Evolutionary conservation across 306 rosid species (phyloP).

Genomic region (Vicia faba): DNA sequence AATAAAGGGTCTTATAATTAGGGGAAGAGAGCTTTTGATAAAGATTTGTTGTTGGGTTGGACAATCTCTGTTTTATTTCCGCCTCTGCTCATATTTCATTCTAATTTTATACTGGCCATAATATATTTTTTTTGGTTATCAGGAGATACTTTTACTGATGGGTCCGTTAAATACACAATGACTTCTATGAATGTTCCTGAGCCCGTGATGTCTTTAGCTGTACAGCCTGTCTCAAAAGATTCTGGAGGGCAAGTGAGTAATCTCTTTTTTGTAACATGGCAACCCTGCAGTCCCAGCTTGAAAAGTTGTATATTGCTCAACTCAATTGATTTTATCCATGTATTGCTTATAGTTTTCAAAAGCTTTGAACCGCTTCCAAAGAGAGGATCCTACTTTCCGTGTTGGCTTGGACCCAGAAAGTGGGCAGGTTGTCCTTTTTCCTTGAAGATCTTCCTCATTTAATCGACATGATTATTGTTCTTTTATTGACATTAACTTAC

Average conservation of each 20-base stretch:
- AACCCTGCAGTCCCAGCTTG: neutral
- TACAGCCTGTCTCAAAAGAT: conserved; percentile 97
- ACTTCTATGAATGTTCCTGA: conserved; percentile 99
- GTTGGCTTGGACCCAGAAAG: conserved; percentile 98
- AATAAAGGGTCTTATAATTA: neutral
- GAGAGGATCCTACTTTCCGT: conserved; percentile 96
- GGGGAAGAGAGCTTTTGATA: neutral
- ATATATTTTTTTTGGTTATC: conserved; percentile 41
- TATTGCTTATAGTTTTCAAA: conserved; percentile 73
- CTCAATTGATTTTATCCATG: conserved; percentile 25
- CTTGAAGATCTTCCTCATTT: neutral
- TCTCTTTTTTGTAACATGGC: conserved; percentile 33
- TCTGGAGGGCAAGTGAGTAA: conserved; percentile 92
- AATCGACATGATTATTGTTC: conserved; percentile 29
- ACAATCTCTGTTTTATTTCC: conserved; percentile 22
- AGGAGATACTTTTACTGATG: conserved; percentile 98
- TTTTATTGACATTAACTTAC: conserved; percentile 23
- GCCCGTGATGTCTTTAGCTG: conserved; percentile 99
- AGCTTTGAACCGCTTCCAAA: conserved; percentile 97
- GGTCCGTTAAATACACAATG: conserved; percentile 90
- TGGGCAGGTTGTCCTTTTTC: conserved; percentile 69
- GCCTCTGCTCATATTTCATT: neutral
- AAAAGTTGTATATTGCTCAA: neutral
- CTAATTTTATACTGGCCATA: conserved; percentile 2
- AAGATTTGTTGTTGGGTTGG: conserved; percentile 22